Percentiles rank a stretch among this genome's conserved stretches.
Evolutionary conservation across 257 asterid species (phyloP).

Genomic region (Lycium ferocissimum): DNA sequence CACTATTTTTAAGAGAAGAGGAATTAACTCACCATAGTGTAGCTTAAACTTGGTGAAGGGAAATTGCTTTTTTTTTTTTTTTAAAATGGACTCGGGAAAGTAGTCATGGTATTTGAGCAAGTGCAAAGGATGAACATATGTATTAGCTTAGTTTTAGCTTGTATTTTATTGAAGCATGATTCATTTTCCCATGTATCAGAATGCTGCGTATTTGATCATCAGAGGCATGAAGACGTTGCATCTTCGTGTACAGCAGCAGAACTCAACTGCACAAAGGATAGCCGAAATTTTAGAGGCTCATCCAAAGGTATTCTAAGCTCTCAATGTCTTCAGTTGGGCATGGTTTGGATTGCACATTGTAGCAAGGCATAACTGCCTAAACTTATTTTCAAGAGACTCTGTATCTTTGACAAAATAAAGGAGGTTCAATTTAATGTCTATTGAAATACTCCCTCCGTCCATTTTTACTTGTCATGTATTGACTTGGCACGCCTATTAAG

Average conservation of each 20-base stretch:
- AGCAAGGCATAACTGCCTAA: slow-evolving; percentile 8
- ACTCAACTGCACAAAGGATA: slow-evolving; percentile 93
- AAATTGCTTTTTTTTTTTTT: not conserved
- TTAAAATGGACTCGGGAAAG: slow-evolving; percentile 14
- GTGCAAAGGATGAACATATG: not conserved
- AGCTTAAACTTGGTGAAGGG: not conserved
- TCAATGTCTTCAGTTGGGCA: slow-evolving; percentile 5
- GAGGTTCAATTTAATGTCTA: not conserved
- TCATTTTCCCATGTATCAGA: slow-evolving; percentile 50
- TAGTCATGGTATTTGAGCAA: not conserved
- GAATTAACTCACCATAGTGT: not conserved
- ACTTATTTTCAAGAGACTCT: slow-evolving; percentile 5
- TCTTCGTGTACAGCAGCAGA: slow-evolving; percentile 97
- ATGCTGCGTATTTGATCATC: slow-evolving; percentile 87
- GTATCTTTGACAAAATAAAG: not conserved
- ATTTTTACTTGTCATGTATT: no score
- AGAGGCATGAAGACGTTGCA: slow-evolving; percentile 99
- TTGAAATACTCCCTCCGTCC: not conserved
- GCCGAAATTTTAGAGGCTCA: slow-evolving; percentile 99
- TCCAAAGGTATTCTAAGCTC: slow-evolving; percentile 71
- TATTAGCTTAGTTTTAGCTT: not conserved
- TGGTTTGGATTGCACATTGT: not conserved
- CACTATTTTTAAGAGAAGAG: not conserved
- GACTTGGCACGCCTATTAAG: no score
- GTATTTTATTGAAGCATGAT: slow-evolving; percentile 24